A percentile compares a stretch with the other conserved stretches of the same genome.
phyloP scores from a whole-genome alignment of 306 rosid species.

The Trifolium repens region DNA sequence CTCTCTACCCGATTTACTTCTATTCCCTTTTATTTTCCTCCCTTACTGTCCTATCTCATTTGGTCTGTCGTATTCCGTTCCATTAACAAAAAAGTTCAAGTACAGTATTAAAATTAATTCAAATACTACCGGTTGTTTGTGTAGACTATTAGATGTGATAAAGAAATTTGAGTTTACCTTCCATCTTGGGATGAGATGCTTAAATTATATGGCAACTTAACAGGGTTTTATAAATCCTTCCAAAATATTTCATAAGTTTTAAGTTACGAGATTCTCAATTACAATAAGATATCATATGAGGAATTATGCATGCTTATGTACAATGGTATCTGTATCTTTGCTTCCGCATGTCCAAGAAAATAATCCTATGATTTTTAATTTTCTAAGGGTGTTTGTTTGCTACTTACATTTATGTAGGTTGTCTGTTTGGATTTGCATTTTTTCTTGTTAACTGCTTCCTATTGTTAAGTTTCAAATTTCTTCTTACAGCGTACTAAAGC shows the following conservation, averaged over 20 bases:
- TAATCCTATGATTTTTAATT: neutral
- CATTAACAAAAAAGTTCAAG: too few species aligned
- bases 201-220: slow-evolving; percentile 1
- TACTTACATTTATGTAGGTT: slow-evolving; percentile 25
- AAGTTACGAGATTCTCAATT: slow-evolving; percentile 14
- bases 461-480: slow-evolving; percentile 38
- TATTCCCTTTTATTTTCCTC: too few species aligned
- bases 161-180: slow-evolving; percentile 1
- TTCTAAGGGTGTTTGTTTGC: slow-evolving; percentile 5
- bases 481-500: slow-evolving; percentile 61
- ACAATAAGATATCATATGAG: neutral
- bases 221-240: slow-evolving; percentile 11
- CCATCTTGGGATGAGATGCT: slow-evolving; percentile 16
- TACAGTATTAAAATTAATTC: too few species aligned
- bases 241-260: slow-evolving; percentile 5
- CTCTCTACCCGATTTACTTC: too few species aligned
- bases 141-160: neutral
- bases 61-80: too few species aligned
- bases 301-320: slow-evolving; percentile 3
- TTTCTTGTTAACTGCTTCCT: slow-evolving; percentile 31
- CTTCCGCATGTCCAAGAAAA: slow-evolving; percentile 9
- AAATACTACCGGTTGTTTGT: neutral
- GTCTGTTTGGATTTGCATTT: slow-evolving; percentile 13
- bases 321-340: slow-evolving; percentile 15
- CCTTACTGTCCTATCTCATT: too few species aligned